Conservation (phyloP, 2,329 filamentous ascomycete genomes). For the Botrytis medusae region DNA sequence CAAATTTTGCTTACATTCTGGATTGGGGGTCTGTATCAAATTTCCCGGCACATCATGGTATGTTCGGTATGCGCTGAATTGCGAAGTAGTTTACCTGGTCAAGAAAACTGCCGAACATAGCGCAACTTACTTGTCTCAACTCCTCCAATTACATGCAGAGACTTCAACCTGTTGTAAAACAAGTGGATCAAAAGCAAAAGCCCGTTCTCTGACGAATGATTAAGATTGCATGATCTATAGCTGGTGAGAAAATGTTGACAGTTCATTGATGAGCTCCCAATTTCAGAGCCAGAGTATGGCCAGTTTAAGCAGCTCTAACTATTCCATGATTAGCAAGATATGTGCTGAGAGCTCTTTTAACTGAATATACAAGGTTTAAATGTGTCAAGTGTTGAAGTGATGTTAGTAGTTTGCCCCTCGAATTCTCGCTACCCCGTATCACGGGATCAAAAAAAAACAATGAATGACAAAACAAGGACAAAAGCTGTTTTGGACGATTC, state of each 20-base stretch:
- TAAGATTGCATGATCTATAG: not conserved
- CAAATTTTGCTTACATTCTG: not conserved
- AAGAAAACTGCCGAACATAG: not conserved
- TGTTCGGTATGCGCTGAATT: not conserved
- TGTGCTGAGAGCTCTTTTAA: not conserved
- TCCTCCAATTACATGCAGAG: not conserved
- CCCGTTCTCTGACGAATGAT: no score
- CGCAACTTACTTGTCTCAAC: not conserved
- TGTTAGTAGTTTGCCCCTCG: not conserved
- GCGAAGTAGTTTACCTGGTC: not conserved
- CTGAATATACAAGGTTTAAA: not conserved
- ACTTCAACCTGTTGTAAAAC: not conserved
- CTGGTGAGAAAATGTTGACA: not conserved
- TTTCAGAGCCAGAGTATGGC: not conserved
- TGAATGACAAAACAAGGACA: not conserved
- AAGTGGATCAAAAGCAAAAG: accelerated
- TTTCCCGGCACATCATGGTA: not conserved
- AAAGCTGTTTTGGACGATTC: not conserved
- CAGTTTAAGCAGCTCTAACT: not conserved
- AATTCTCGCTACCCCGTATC: slow-evolving; percentile 5
- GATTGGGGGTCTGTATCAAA: no score
- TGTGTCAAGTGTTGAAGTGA: not conserved
- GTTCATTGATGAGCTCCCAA: not conserved
- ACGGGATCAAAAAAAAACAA: slow-evolving; percentile 4
- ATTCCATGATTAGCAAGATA: accelerated